These are phyloP conservation scores for Cocos nucifera DNA, from an alignment of 176 grass and related monocot species.

Conservation along the genomic window DNA sequence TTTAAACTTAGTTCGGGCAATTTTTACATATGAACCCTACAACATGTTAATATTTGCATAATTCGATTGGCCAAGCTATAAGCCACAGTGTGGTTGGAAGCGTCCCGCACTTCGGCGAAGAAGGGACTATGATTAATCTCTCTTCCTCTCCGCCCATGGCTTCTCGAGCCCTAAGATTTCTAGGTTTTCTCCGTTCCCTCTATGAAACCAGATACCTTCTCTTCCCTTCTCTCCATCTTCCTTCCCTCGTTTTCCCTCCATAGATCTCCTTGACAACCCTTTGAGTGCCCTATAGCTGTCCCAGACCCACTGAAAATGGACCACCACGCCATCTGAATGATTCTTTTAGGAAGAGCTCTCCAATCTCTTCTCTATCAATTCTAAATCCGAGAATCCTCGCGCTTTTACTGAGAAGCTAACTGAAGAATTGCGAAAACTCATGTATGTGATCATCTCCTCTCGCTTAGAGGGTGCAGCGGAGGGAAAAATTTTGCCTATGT, in stretches of 20 bases:
- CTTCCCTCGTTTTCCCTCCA: constrained; percentile 14
- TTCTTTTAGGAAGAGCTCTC: constrained; percentile 49
- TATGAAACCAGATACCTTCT: neutral
- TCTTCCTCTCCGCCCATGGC: no score
- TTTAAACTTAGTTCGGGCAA: no score
- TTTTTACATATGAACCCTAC: no score
- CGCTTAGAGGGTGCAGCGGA: constrained; percentile 15
- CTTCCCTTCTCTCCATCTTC: neutral
- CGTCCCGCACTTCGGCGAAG: no score
- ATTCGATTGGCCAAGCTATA: no score
- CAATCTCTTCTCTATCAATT: constrained; percentile 24
- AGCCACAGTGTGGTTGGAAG: no score
- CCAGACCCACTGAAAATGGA: neutral
- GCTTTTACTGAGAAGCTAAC: neutral
- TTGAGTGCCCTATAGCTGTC: neutral
- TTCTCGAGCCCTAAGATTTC: neutral
- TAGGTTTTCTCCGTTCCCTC: neutral
- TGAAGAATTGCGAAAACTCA: neutral
- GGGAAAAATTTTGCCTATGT: constrained; percentile 40
- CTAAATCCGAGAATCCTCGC: no score
- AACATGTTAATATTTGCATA: no score
- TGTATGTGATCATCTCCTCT: constrained; percentile 24
- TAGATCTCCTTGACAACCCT: neutral
- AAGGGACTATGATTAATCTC: no score
- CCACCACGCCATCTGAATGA: constrained; percentile 27